Conservation (phyloP, 257 asterid genomes). For the Gentiana straminea region DNA sequence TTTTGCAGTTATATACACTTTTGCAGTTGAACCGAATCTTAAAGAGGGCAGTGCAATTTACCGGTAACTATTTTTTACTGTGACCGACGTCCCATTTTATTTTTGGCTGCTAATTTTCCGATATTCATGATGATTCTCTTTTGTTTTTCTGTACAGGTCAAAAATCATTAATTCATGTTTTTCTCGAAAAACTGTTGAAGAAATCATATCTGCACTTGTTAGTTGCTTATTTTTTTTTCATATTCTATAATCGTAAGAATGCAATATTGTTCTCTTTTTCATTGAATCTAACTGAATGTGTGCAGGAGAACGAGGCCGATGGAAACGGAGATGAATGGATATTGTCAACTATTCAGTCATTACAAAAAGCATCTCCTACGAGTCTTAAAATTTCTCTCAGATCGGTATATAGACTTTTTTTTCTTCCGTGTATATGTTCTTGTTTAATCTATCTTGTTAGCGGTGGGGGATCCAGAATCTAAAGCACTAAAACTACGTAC, state of each 20-base stretch:
- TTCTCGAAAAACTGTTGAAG: conserved; percentile 66
- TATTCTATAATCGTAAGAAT: too few species aligned
- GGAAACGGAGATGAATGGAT: conserved; percentile 53
- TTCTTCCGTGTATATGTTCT: too few species aligned
- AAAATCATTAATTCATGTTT: conserved; percentile 51
- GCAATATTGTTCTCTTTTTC: too few species aligned
- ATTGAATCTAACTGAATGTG: too few species aligned
- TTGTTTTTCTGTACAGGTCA: conserved; percentile 33
- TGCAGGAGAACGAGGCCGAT: conserved; percentile 46
- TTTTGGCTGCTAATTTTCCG: too few species aligned
- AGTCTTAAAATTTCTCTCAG: conserved; percentile 80
- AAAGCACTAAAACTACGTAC: too few species aligned
- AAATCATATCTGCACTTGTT: conserved; percentile 61
- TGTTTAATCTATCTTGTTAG: too few species aligned
- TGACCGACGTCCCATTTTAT: neutral
- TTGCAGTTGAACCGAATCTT: conserved; percentile 47
- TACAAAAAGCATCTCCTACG: conserved; percentile 73
- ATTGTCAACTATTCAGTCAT: conserved; percentile 45
- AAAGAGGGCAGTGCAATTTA: conserved; percentile 43
- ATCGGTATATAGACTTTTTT: conserved; percentile 34
- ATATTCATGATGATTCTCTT: neutral
- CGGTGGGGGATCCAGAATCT: too few species aligned
- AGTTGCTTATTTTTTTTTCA: conserved; percentile 11
- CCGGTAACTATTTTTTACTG: conserved; percentile 29
- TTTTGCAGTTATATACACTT: conserved; percentile 39